phyloP scores from a whole-genome alignment of 2,329 filamentous ascomycete species.

The Parastagonospora avenae region DNA sequence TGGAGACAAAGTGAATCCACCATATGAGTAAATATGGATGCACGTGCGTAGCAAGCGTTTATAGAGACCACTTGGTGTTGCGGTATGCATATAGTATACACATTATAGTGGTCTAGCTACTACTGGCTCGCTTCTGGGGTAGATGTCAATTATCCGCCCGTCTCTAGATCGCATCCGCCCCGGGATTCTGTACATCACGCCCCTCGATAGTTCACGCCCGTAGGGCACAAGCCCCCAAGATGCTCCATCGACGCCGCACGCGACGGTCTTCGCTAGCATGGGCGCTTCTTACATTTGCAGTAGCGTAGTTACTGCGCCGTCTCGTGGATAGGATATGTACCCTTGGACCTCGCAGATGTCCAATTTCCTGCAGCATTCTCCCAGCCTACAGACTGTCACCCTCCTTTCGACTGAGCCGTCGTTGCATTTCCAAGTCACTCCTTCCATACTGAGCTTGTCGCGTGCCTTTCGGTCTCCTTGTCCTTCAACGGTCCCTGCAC shows the following conservation, averaged over 20 bases:
- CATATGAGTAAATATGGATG: slow-evolving; percentile 11
- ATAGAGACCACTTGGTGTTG: slow-evolving; percentile 10
- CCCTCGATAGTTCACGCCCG: slow-evolving; percentile 11
- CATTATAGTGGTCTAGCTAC: slow-evolving; percentile 8
- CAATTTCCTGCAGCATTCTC: slow-evolving; percentile 12
- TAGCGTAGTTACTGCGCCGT: slow-evolving; percentile 1
- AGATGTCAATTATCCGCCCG: slow-evolving; percentile 27
- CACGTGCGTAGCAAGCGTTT: slow-evolving; percentile 3
- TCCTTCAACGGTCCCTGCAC: neutral
- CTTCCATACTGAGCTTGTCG: slow-evolving; percentile 8
- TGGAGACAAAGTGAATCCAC: slow-evolving; percentile 12
- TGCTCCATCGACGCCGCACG: slow-evolving; percentile 29
- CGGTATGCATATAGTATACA: slow-evolving; percentile 13
- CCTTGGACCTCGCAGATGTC: slow-evolving; percentile 7
- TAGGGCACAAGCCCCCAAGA: slow-evolving; percentile 21
- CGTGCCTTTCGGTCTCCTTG: slow-evolving; percentile 8
- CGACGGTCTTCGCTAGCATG: slow-evolving; percentile 7
- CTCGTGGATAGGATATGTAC: slow-evolving; percentile 22
- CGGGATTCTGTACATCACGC: slow-evolving; percentile 23
- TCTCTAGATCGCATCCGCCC: slow-evolving; percentile 26
- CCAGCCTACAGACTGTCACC: slow-evolving; percentile 29
- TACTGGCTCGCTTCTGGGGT: slow-evolving; percentile 28
- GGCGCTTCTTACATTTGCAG: slow-evolving; percentile 1
- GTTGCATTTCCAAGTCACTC: slow-evolving; percentile 30
- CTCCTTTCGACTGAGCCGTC: slow-evolving; percentile 23